These are phyloP conservation scores for Salix viminalis DNA, from an alignment of 345 rosid species.

Conservation along the genomic window DNA sequence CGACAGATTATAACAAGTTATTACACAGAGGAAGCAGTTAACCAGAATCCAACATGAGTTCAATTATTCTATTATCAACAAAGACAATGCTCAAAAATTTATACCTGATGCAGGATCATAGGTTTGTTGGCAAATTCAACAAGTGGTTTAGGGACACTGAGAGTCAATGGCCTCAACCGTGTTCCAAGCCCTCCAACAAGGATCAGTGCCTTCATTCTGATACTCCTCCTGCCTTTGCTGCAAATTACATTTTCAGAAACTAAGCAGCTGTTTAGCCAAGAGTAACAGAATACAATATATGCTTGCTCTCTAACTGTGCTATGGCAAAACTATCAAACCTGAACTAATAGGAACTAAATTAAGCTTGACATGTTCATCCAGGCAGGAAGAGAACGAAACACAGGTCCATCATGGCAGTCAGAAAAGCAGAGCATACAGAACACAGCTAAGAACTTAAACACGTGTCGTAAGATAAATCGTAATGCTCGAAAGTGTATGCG, in stretches of 20 bases:
- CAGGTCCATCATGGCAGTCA: neutral
- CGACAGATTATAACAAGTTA: neutral
- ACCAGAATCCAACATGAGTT: neutral
- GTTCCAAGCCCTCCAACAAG: constrained; percentile 99
- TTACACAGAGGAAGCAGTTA: neutral
- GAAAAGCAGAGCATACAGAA: neutral
- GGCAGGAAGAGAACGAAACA: neutral
- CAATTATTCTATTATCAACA: neutral
- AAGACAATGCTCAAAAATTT: neutral
- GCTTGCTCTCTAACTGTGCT: neutral
- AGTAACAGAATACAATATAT: neutral
- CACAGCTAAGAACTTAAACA: constrained; percentile 3
- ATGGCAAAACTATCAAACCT: neutral
- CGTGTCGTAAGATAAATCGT: neutral
- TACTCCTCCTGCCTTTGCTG: constrained; percentile 37
- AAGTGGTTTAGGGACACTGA: constrained; percentile 94
- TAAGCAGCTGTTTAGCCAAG: constrained; percentile 2
- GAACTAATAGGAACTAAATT: neutral
- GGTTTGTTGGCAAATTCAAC: constrained; percentile 99
- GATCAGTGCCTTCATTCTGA: constrained; percentile 92
- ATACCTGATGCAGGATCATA: constrained; percentile 98
- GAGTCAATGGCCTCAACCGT: constrained; percentile 95
- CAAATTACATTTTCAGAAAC: constrained; percentile 9
- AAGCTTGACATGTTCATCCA: neutral
- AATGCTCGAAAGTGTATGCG: neutral